Conservation (phyloP, 148 eudicot genomes). For the Simmondsia chinensis region DNA sequence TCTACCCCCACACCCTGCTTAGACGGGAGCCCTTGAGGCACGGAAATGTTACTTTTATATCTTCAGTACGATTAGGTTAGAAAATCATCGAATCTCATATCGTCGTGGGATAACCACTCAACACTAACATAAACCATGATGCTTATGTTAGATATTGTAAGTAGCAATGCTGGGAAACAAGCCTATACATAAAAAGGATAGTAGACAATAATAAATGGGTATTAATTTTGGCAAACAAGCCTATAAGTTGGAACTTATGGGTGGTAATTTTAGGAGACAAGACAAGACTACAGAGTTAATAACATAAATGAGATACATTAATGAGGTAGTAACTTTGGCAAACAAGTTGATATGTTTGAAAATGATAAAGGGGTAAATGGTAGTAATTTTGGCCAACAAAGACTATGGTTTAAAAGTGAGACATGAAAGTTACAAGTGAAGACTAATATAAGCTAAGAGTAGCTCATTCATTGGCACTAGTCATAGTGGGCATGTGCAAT, state of each 20-base stretch:
- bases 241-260: not conserved
- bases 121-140: no score
- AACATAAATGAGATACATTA: not conserved
- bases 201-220: not conserved
- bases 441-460: no score
- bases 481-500: no score
- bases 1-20: no score
- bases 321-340: not conserved
- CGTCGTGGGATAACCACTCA: no score
- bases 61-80: no score
- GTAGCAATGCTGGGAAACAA: not conserved
- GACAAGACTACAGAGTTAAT: not conserved
- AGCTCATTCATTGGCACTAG: no score
- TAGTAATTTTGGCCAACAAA: slow-evolving; percentile 3
- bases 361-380: not conserved
- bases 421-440: not conserved
- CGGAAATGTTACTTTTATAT: no score
- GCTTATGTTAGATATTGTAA: not conserved
- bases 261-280: not conserved
- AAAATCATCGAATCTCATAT: no score
- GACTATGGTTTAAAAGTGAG: not conserved
- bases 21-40: no score
- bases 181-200: not conserved
- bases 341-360: slow-evolving; percentile 2
- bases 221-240: not conserved